phyloP scores from a whole-genome alignment of 2,329 filamentous ascomycete species.

The Metarhizium brunneum region DNA sequence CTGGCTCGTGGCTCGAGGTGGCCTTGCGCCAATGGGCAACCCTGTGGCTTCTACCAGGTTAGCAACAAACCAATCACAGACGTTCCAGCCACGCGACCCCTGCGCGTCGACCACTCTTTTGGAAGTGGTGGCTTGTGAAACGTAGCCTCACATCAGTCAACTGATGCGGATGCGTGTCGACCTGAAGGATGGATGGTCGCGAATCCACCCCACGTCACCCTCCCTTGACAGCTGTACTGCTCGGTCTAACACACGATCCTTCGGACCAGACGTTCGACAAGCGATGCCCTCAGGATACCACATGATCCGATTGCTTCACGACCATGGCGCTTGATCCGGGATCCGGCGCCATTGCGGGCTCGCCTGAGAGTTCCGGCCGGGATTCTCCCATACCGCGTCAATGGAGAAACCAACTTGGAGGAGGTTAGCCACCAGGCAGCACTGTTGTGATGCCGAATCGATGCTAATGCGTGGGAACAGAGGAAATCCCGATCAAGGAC shows the following conservation, averaged over 20 bases:
- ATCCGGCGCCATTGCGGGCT: slow-evolving; percentile 48
- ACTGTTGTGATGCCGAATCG: slow-evolving; percentile 3
- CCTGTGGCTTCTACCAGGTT: no score
- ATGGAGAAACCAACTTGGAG: slow-evolving; percentile 68
- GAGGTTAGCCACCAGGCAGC: slow-evolving; percentile 46
- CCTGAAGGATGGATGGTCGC: neutral
- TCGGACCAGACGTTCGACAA: slow-evolving; percentile 1
- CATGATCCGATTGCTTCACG: slow-evolving; percentile 12
- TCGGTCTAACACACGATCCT: neutral
- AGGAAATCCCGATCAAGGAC: slow-evolving; percentile 50
- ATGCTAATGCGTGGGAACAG: slow-evolving; percentile 19
- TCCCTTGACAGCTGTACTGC: neutral
- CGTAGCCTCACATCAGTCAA: slow-evolving; percentile 11
- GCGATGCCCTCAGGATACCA: slow-evolving; percentile 2
- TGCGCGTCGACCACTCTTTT: neutral
- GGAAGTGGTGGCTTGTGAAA: slow-evolving; percentile 7
- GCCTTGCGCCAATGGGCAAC: neutral
- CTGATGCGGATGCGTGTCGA: neutral
- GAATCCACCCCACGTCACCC: slow-evolving; percentile 2
- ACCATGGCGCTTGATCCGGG: slow-evolving; percentile 57
- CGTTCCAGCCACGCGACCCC: neutral
- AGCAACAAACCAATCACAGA: neutral
- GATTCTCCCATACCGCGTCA: slow-evolving; percentile 66
- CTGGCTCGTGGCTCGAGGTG: neutral
- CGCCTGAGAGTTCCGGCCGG: slow-evolving; percentile 77